phyloP scores from a whole-genome alignment of 495 filamentous ascomycete species.

The Podospora pseudocomata region DNA sequence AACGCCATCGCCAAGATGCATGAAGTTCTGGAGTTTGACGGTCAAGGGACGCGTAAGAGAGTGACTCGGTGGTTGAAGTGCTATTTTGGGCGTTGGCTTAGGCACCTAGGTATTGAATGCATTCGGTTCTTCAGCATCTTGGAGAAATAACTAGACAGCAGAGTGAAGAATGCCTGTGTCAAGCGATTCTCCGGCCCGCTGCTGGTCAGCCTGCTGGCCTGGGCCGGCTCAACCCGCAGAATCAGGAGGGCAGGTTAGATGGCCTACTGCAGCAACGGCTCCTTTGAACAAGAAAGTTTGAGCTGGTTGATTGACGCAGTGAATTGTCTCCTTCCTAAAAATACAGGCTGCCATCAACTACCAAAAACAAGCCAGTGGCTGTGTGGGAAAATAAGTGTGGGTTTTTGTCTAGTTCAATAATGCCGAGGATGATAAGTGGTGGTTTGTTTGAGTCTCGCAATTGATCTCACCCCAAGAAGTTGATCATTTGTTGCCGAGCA shows the following conservation, averaged over 20 bases:
- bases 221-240: too few relatives aligned
- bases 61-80: too few relatives aligned
- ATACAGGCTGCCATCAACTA: not conserved
- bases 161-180: too few relatives aligned
- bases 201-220: too few relatives aligned
- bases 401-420: not conserved
- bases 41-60: not conserved
- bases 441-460: not conserved
- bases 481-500: not conserved
- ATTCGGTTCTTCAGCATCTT: too few relatives aligned
- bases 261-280: not conserved
- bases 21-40: not conserved
- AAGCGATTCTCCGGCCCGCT: too few relatives aligned
- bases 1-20: not conserved
- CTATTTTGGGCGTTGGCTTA: too few relatives aligned
- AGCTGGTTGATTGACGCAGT: not conserved
- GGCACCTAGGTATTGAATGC: too few relatives aligned
- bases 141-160: too few relatives aligned
- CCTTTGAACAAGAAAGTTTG: not conserved
- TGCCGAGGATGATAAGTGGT: not conserved
- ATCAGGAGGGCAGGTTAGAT: not conserved
- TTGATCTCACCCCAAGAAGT: not conserved
- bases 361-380: not conserved
- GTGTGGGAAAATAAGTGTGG: not conserved
- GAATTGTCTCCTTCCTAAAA: not conserved